phyloP scores from a whole-genome alignment of 352 stramenopile genomes.

The Phytophthora fragariae region DNA sequence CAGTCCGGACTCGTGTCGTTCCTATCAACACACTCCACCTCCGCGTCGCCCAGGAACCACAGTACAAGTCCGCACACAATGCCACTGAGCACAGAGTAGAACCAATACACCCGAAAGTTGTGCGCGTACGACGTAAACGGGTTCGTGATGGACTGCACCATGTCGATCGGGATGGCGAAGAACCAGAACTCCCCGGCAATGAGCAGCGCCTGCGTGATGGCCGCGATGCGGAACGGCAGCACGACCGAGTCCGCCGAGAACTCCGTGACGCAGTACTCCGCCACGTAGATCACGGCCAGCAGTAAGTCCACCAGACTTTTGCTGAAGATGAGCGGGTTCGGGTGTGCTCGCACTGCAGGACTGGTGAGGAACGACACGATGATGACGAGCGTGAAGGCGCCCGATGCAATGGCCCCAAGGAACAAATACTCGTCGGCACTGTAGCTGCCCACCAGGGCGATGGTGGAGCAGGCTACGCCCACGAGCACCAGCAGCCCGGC shows the following conservation, averaged over 20 bases:
- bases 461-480: slow-evolving; percentile 47
- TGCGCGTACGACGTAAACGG: slow-evolving; percentile 89
- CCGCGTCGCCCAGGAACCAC: slow-evolving; percentile 61
- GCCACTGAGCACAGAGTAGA: slow-evolving; percentile 82
- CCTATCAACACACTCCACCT: slow-evolving; percentile 30
- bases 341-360: slow-evolving; percentile 64
- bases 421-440: slow-evolving; percentile 74
- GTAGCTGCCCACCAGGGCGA: slow-evolving; percentile 43
- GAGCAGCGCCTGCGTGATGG: slow-evolving; percentile 78
- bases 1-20: slow-evolving; percentile 36
- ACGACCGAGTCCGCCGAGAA: slow-evolving; percentile 52
- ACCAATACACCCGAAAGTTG: slow-evolving; percentile 87
- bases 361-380: slow-evolving; percentile 75
- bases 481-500: slow-evolving; percentile 47
- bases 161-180: slow-evolving; percentile 89
- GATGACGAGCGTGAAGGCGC: slow-evolving; percentile 77
- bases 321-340: slow-evolving; percentile 89
- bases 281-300: slow-evolving; percentile 74
- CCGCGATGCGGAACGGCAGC: slow-evolving; percentile 69
- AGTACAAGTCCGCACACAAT: slow-evolving; percentile 71
- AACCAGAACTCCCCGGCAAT: slow-evolving; percentile 91
- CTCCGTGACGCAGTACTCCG: slow-evolving; percentile 81
- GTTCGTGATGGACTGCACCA: slow-evolving; percentile 91
- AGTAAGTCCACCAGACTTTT: slow-evolving; percentile 87
- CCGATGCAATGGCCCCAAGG: slow-evolving; percentile 72